Percentiles rank a stretch among this genome's conserved stretches.
phyloP scores from a whole-genome alignment of 1,284 basidiomycete species.

The Sanghuangporus sanghuang region DNA sequence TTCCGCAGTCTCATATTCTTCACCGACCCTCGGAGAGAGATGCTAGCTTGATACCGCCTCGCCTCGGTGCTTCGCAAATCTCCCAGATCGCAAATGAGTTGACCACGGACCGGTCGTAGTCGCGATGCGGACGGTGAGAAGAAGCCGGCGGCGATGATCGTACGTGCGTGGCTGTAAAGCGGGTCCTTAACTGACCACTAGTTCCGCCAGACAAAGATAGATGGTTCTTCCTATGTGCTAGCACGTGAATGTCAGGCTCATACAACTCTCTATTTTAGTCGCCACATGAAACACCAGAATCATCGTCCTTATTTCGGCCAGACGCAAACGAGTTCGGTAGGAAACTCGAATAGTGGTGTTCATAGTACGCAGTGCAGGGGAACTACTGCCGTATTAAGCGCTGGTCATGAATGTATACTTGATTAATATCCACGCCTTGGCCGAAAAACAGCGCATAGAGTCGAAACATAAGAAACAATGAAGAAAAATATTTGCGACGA shows the following conservation, averaged over 20 bases:
- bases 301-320: neutral
- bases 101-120: neutral
- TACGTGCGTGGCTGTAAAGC: neutral
- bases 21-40: neutral
- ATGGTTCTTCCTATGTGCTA: neutral
- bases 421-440: neutral
- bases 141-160: neutral
- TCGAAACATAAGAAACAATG: neutral
- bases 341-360: too few species aligned
- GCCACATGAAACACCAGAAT: neutral
- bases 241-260: neutral
- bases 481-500: neutral
- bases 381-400: too few species aligned
- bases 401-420: too few species aligned
- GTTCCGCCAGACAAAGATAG: neutral
- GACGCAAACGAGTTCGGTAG: too few species aligned
- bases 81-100: neutral
- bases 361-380: too few species aligned
- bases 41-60: neutral
- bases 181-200: neutral
- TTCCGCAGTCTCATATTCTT: neutral
- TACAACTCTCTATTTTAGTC: neutral
- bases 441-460: neutral
- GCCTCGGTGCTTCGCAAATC: neutral
- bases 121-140: neutral